Percentiles rank a stretch among this genome's conserved stretches.
Evolutionary conservation across 495 filamentous ascomycete species (phyloP).

Genomic region (Jackrogersella minutella): DNA sequence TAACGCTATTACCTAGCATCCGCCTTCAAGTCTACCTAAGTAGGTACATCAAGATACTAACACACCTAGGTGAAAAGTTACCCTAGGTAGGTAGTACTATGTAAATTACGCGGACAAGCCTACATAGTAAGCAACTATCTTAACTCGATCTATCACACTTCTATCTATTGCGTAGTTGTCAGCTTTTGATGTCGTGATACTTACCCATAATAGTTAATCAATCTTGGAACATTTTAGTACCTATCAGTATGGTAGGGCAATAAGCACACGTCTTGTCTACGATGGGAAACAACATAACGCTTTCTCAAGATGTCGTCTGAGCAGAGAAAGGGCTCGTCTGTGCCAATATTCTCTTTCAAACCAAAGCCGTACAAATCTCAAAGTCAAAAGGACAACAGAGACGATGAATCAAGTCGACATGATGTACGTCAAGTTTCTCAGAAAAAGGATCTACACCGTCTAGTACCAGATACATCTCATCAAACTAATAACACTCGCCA

Average conservation of each 20-base stretch:
- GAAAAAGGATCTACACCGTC: constrained; percentile 23
- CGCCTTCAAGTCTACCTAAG: no score
- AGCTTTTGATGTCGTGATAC: no score
- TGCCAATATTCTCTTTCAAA: constrained; percentile 75
- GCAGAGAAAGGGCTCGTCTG: constrained; percentile 45
- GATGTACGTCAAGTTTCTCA: background rate
- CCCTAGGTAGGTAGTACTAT: background rate
- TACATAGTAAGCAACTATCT: no score
- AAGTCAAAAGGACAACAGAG: constrained; percentile 19
- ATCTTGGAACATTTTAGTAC: background rate
- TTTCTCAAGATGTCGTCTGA: constrained; percentile 44
- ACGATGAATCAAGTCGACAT: constrained; percentile 28
- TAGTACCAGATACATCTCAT: constrained; percentile 28
- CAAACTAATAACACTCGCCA: constrained; percentile 41
- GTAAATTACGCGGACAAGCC: no score
- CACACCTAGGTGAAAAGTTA: background rate
- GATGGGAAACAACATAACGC: constrained; percentile 1
- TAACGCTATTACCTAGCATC: no score
- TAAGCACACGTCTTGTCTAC: no score
- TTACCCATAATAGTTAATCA: no score
- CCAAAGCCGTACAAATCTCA: constrained; percentile 51
- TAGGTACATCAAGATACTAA: no score
- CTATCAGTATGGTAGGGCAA: background rate
- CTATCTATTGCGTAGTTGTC: no score
- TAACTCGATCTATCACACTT: no score